Base-by-base conservation (phyloP, 2,329 filamentous ascomycete genomes). In the Thielaviopsis euricoi region DNA sequence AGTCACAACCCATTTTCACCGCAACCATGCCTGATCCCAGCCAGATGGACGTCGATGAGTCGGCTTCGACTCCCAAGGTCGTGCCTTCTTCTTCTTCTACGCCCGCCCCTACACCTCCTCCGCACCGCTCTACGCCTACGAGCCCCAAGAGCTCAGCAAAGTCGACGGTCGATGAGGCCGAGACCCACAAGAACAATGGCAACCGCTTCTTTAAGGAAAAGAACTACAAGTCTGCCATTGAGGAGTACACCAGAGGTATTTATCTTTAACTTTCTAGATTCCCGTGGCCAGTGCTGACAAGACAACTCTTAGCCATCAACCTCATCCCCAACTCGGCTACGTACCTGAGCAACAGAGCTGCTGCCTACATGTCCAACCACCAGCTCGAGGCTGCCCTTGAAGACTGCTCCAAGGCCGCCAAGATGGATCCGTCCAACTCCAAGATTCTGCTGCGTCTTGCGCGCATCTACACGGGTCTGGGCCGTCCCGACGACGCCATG, bases 191-290 rank as follows among this genome's bases (percentile, higher is more conserved):
- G 76, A 81, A 87, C 65, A 82, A 87, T 1, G 93, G 93, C 60
- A 98, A 98, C 74, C 93, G 93, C 67, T 91, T 88, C 67, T 98
- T 96, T 80, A 97, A 96, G 75, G 87, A 90, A 62, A 88, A 86
- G 68, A 87, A 96, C 67, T 98, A 91, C 70, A 74, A 77, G 61
- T 85, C 86, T 67, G 91, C 93, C 23, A 90, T 97, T 68, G 80
- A 87, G 64, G 89, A 96, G 71, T 98, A 97, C 71, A 88, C 87
- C 64, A 95, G 95, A 81, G 91, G 91, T 95, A 76, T 49, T 26
- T 40, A 26, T 53, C 55, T 60, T 58, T 64, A 61, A 61, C 52
- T 63, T 55, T 40, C 4, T 40, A 13, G 13, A 26, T n/a, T 33
- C 12, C 29, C 29, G 29, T 33, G 33, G 33, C 33, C 33, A 17